Evolutionary conservation across 371 early-diverging fungal species (phyloP), one percentile per base, ranked within the genome.

Genomic region (Circinella minor): DNA sequence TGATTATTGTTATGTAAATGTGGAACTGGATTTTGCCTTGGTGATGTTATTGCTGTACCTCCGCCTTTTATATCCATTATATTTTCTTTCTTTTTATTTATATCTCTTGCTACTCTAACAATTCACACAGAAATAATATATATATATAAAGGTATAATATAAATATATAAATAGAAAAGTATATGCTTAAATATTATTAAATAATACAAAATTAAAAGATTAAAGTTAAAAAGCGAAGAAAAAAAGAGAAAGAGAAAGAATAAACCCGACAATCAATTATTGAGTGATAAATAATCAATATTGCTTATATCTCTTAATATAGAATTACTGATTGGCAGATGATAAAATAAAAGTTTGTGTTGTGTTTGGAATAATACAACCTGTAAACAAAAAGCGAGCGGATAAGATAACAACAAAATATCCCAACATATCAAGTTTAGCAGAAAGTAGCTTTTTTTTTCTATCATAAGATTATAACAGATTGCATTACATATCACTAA

Each of bases 241-340:
- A 27, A 27, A 4, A 57, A n/a, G 14, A 34, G 20, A 18, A 7
- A 57, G 27, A n/a, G 57, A 34, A 57, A 57, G 57, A 57, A 27
- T 27, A 7, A 57, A 57, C 4, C 57, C 57, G 57, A 57, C 5
- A 57, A 18, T 27, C 11, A 18, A 57, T 43, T 43, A n/a, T 9
- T 27, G 27, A 27, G 57, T 10, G 57, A 34, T 57, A 57, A 57
- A 18, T 57, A 57, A 13, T 34, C 27, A 57, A 11, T 27, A 27
- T 27, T 27, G 27, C 27, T 57, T 57, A 34, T 14, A 5, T 10
- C 57, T 10, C 18, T n/a, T 34, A 57, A 34, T 57, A 57, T 57
- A 27, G 57, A 57, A 57, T 57, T 57, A 20, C 27, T 57, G 57
- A 57, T 57, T 57, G 27, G 57, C 57, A 57, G 57, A n/a, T 57